These are phyloP conservation scores for Podosphaera leucotricha DNA, from an alignment of 2,329 filamentous ascomycete species.

Conservation along the genomic window DNA sequence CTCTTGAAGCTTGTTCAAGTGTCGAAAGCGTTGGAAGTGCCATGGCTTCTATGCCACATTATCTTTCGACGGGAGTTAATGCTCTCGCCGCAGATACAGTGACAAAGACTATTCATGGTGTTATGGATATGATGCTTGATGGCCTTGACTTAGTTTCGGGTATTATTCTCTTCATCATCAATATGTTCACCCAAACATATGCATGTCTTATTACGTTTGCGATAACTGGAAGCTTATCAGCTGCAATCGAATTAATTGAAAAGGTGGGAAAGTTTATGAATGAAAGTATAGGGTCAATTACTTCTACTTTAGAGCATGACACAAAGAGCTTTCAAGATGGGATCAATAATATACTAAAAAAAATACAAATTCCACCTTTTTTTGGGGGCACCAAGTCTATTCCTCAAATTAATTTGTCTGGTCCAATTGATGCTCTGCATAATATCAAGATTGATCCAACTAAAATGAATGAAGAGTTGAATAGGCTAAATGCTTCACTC, in stretches of 20 bases:
- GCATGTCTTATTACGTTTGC: conserved; percentile 71
- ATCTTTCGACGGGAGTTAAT: conserved; percentile 75
- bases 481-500: conserved; percentile 52
- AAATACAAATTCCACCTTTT: conserved; percentile 24
- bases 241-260: conserved; percentile 37
- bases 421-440: conserved; percentile 40
- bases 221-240: conserved; percentile 54
- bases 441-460: conserved; percentile 42
- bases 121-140: conserved; percentile 58
- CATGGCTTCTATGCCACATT: conserved; percentile 97
- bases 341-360: conserved; percentile 30
- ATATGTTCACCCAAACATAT: conserved; percentile 76
- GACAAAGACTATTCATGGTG: conserved; percentile 53
- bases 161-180: conserved; percentile 77
- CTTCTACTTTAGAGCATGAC: conserved; percentile 22
- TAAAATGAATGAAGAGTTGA: conserved; percentile 42
- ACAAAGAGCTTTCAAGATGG: conserved; percentile 32
- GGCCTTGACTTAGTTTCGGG: conserved; percentile 65
- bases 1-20: conserved; percentile 68
- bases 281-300: conserved; percentile 23
- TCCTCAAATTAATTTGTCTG: conserved; percentile 39
- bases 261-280: conserved; percentile 37
- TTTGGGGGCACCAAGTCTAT: conserved; percentile 19
- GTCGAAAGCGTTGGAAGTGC: conserved; percentile 84
- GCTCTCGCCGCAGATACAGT: conserved; percentile 58